phyloP scores from a whole-genome alignment of 257 asterid species.

The Fraxinus excelsior region DNA sequence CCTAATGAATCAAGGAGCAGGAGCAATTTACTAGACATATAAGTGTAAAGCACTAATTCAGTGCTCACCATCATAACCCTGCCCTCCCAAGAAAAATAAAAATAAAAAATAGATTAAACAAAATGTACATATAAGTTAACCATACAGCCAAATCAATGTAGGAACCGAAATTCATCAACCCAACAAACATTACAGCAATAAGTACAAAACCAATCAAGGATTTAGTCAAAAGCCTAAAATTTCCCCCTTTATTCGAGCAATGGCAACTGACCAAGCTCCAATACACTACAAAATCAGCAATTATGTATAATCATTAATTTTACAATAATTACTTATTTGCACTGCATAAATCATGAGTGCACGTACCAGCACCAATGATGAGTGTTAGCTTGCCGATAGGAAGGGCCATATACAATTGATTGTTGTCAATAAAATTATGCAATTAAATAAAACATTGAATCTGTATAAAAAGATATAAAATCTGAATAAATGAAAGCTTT shows the following conservation, averaged over 20 bases:
- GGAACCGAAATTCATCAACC: background rate
- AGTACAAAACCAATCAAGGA: slow-evolving; percentile 12
- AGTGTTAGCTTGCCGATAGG: slow-evolving; percentile 80
- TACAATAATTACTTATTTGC: background rate
- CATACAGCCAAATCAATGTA: background rate
- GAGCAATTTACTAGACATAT: too few species aligned
- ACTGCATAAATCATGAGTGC: background rate
- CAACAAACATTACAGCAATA: background rate
- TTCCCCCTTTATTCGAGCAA: background rate
- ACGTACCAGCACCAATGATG: slow-evolving; percentile 83
- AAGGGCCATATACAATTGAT: slow-evolving; percentile 62
- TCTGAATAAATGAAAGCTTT: background rate
- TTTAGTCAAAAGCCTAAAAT: slow-evolving; percentile 9
- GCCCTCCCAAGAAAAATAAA: too few species aligned
- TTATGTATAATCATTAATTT: background rate
- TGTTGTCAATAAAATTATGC: slow-evolving; percentile 23
- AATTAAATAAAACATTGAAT: slow-evolving; percentile 13
- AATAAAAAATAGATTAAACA: background rate
- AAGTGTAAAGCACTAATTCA: too few species aligned
- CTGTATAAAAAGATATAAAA: background rate
- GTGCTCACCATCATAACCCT: background rate
- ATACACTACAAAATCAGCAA: background rate
- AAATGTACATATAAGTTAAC: background rate
- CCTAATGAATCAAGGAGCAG: too few species aligned
- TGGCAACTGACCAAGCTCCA: background rate